Evolutionary conservation across 1,284 basidiomycete genomes (phyloP).

Genomic region (Ceratobasidium sp.): DNA sequence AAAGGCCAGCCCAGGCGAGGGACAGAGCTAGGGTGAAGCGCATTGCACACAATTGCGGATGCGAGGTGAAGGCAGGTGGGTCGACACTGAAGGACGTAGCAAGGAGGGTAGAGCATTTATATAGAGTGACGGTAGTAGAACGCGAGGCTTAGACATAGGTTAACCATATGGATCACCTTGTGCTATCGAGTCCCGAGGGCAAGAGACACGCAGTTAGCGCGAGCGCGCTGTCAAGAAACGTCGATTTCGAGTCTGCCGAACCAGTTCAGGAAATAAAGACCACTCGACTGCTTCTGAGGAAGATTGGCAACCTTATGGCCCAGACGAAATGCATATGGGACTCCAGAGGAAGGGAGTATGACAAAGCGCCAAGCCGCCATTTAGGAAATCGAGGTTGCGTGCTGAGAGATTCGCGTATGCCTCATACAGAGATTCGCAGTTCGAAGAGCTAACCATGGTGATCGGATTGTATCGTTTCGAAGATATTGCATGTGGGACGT

Average conservation of each 20-base stretch:
- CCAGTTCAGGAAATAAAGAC: not conserved
- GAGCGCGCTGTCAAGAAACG: not conserved
- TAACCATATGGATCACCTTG: not conserved
- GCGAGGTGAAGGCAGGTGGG: not conserved
- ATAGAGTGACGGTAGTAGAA: not conserved
- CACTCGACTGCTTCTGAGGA: not conserved
- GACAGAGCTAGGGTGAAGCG: not conserved
- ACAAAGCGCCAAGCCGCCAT: slow-evolving; percentile 16
- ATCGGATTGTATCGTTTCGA: not conserved
- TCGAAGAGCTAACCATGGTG: not conserved
- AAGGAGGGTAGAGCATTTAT: not conserved
- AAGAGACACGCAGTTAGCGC: not conserved
- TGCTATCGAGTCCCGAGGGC: not conserved
- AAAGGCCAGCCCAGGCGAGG: slow-evolving; percentile 13
- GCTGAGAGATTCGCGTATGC: not conserved
- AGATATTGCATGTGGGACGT: not conserved
- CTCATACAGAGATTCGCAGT: not conserved
- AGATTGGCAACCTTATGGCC: slow-evolving; percentile 16
- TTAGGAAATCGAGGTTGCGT: not conserved
- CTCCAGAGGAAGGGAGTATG: slow-evolving; percentile 4
- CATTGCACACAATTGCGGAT: not conserved
- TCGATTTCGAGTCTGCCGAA: slow-evolving; percentile 9
- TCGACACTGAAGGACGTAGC: not conserved
- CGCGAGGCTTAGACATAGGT: not conserved
- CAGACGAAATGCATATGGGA: slow-evolving; percentile 20